Evolutionary conservation across 305 asterid species (phyloP).

Genomic region (Fraxinus floribunda): DNA sequence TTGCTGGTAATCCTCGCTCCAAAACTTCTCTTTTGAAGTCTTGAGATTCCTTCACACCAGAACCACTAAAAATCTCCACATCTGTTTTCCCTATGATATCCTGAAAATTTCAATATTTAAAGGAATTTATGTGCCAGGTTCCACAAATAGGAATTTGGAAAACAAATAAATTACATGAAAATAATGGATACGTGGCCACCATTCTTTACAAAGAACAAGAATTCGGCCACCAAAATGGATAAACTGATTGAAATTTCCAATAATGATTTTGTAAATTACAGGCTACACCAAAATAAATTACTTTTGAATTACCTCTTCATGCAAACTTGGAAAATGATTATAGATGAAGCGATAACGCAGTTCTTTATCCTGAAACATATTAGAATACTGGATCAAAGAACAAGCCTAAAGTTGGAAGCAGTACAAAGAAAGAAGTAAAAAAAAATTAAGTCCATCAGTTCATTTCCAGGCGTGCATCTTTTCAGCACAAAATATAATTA

Average conservation of each 20-base stretch:
- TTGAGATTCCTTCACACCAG: conserved; percentile 92
- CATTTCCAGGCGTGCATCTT: background rate
- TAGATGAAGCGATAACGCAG: conserved; percentile 85
- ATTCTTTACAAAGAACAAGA: background rate
- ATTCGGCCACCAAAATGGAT: background rate
- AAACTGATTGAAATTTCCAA: background rate
- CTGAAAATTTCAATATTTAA: conserved; percentile 41
- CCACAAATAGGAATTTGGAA: background rate
- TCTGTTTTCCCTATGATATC: conserved; percentile 92
- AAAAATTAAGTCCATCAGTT: background rate
- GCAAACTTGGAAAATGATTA: conserved; percentile 86
- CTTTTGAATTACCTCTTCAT: conserved; percentile 61
- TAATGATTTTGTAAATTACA: background rate
- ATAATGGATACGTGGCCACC: background rate
- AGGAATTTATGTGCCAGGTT: background rate
- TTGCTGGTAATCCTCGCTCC: conserved; percentile 73
- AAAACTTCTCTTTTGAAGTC: conserved; percentile 84
- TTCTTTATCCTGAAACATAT: conserved; percentile 64
- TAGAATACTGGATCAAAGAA: background rate
- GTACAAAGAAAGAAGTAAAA: background rate
- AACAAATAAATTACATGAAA: background rate
- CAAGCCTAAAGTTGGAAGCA: background rate
- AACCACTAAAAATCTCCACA: conserved; percentile 73
- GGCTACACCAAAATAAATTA: background rate
- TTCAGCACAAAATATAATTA: background rate